These are phyloP conservation scores for Cerrena zonata DNA, from an alignment of 1,284 basidiomycete species.

Conservation along the genomic window DNA sequence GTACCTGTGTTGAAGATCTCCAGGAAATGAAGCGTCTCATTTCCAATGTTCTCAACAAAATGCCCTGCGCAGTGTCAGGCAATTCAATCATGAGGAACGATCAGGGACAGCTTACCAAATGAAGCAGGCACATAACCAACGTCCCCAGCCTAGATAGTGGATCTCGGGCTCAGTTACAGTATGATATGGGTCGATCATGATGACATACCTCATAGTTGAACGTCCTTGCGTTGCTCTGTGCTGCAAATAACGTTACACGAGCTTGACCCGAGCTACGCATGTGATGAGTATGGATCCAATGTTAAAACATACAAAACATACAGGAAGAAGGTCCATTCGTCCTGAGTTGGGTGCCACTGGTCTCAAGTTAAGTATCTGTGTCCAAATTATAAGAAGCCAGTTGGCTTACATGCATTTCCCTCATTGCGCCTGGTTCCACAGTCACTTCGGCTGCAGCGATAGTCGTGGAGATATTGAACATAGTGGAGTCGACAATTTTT, in stretches of 20 bases:
- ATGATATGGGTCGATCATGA: background rate
- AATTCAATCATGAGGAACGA: background rate
- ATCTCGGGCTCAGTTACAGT: too few species aligned
- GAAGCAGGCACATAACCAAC: constrained; percentile 51
- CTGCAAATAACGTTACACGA: constrained; percentile 62
- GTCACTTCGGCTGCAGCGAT: constrained; percentile 65
- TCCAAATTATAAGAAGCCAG: background rate
- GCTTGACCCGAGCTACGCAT: constrained; percentile 45
- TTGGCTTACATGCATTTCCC: constrained; percentile 26
- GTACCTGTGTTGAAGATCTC: constrained; percentile 57
- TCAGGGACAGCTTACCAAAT: constrained; percentile 31
- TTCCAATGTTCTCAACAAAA: constrained; percentile 68
- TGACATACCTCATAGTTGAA: constrained; percentile 55
- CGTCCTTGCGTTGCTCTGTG: constrained; percentile 56
- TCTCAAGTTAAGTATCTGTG: constrained; percentile 3
- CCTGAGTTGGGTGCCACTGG: constrained; percentile 70
- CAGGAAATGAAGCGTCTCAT: constrained; percentile 50
- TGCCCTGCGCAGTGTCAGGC: constrained; percentile 38
- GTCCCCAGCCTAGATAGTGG: constrained; percentile 47
- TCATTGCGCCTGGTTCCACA: constrained; percentile 61
- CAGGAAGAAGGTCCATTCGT: constrained; percentile 60
- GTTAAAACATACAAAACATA: constrained; percentile 16
- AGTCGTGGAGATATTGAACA: constrained; percentile 45
- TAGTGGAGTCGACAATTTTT: constrained; percentile 58
- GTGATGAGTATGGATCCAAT: constrained; percentile 1